Evolutionary conservation across 176 grass and related monocot species (phyloP).

Genomic region (Elymus sibiricus): DNA sequence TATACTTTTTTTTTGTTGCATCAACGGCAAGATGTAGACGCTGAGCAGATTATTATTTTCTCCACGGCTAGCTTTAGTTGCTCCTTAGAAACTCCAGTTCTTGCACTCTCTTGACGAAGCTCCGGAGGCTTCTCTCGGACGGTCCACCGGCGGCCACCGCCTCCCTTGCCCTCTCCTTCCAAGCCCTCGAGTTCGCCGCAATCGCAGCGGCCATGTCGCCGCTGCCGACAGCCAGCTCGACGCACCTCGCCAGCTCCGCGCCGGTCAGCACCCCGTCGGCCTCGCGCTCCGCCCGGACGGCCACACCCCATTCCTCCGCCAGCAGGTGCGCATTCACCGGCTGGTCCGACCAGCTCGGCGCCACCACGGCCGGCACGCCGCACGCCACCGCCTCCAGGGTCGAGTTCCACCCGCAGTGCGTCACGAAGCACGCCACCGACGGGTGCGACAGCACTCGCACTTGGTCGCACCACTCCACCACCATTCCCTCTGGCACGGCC

Average conservation of each 20-base stretch:
- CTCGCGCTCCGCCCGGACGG: neutral
- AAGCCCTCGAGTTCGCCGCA: neutral
- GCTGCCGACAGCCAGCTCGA: conserved; percentile 44
- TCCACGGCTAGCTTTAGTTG: neutral
- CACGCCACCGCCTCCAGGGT: conserved; percentile 47
- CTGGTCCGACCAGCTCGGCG: conserved; percentile 38
- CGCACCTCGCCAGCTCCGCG: conserved; percentile 47
- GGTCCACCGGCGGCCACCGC: neutral
- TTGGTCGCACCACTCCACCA: conserved; percentile 57
- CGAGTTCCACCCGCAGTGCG: conserved; percentile 77
- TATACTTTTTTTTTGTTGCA: neutral
- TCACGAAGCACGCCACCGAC: conserved; percentile 45
- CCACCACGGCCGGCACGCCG: conserved; percentile 30
- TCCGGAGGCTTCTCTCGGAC: conserved; percentile 14
- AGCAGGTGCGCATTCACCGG: conserved; percentile 25
- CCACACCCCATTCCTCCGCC: conserved; percentile 34
- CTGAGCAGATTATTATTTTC: neutral
- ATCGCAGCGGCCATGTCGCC: conserved; percentile 3
- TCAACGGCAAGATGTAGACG: neutral
- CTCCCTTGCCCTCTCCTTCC: conserved; percentile 11
- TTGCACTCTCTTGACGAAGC: conserved; percentile 6
- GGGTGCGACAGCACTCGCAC: conserved; percentile 43
- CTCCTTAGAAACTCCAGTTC: neutral
- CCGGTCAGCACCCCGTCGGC: conserved; percentile 21
- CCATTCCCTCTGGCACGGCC: conserved; percentile 14